Conservation (phyloP, 768 basidiomycete species). For the Lactarius trivialis region DNA sequence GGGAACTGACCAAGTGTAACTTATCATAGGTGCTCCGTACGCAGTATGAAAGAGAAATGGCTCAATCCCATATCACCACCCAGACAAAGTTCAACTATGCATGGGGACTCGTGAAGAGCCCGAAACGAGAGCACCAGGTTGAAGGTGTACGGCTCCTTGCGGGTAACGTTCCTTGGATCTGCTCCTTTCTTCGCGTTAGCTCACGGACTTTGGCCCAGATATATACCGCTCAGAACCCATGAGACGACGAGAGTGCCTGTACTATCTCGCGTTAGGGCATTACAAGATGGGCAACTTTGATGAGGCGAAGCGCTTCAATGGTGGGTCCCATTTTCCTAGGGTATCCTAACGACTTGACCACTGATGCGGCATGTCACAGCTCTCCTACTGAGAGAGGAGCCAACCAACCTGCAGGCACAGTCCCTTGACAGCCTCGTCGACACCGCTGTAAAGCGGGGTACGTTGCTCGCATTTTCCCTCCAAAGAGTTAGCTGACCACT, state of each 20-base stretch:
- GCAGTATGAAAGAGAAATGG: conserved; percentile 86
- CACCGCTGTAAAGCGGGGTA: conserved; percentile 74
- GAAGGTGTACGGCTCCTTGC: conserved; percentile 89
- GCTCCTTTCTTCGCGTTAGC: not conserved
- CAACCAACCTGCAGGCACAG: conserved; percentile 86
- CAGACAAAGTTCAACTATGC: conserved; percentile 98
- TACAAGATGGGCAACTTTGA: conserved; percentile 96
- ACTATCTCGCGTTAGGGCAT: conserved; percentile 93
- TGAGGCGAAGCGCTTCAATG: conserved; percentile 88
- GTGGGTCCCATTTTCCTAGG: conserved; percentile 40
- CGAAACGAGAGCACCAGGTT: conserved; percentile 74
- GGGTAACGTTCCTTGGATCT: conserved; percentile 41
- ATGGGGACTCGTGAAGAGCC: conserved; percentile 95
- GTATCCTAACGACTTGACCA: not conserved
- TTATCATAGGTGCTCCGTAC: conserved; percentile 72
- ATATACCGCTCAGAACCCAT: conserved; percentile 85
- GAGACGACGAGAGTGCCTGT: conserved; percentile 88
- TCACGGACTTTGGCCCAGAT: conserved; percentile 41
- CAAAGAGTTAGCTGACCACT: conserved; percentile 2
- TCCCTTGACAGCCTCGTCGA: conserved; percentile 85
- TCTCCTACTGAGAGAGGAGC: conserved; percentile 85
- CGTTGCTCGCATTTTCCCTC: conserved; percentile 20
- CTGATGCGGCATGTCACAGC: conserved; percentile 39
- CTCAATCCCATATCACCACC: conserved; percentile 76
- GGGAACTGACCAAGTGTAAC: not conserved